Percentiles rank a stretch among this genome's conserved stretches.
Evolutionary conservation across 345 rosid species (phyloP).

Genomic region (Cardamine chenopodiifolia): DNA sequence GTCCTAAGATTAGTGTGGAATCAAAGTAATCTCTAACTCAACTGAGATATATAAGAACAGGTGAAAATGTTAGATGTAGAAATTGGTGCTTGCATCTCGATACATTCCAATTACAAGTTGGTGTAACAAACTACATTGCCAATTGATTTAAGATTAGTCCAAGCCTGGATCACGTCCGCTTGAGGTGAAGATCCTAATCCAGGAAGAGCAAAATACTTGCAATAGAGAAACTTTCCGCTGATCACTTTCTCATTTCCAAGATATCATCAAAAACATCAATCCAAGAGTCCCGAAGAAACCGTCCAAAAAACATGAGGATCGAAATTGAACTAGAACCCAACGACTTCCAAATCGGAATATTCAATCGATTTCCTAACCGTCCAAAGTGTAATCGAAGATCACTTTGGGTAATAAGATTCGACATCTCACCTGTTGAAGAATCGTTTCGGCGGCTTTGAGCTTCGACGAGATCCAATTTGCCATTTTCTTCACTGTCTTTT

Average conservation of each 20-base stretch:
- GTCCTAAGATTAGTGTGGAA: neutral
- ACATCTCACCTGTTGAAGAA: constrained; percentile 70
- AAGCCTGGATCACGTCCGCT: no score
- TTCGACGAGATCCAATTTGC: constrained; percentile 93
- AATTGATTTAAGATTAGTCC: neutral
- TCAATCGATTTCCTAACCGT: no score
- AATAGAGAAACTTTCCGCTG: neutral
- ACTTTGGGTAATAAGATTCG: constrained; percentile 11
- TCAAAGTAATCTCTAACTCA: neutral
- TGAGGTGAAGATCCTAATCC: constrained; percentile 5
- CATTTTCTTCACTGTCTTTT: constrained; percentile 46
- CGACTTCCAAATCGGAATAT: constrained; percentile 7
- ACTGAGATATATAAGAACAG: neutral
- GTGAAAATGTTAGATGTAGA: neutral
- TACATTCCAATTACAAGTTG: neutral
- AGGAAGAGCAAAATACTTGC: neutral
- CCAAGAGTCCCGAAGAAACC: neutral
- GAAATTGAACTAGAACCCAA: neutral
- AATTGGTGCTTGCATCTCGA: neutral
- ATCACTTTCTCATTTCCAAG: neutral
- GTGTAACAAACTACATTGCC: neutral
- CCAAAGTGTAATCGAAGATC: no score
- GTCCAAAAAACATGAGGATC: neutral
- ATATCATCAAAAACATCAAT: neutral
- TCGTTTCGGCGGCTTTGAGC: constrained; percentile 87